Conservation (phyloP, 164 flowering plant species). For the Hamamelis virginiana region DNA sequence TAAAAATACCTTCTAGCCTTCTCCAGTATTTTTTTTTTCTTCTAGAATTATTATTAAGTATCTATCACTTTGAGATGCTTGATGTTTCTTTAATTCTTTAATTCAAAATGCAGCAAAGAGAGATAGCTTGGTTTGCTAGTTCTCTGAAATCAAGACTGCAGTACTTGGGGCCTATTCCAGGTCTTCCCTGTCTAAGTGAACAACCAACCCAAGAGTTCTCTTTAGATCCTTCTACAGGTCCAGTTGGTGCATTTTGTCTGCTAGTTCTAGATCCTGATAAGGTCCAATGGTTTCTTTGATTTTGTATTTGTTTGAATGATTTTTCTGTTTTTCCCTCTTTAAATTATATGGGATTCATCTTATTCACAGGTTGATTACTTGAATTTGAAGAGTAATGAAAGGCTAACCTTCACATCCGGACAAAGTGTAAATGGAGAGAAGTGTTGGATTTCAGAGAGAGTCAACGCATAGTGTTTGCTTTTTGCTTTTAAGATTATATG, state of each 20-base stretch:
- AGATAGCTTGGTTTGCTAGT: conserved; percentile 77
- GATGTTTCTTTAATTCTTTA: conserved; percentile 11
- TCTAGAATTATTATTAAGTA: too few species aligned
- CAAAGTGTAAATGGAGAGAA: conserved; percentile 36
- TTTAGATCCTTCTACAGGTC: conserved; percentile 28
- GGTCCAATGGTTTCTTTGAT: conserved; percentile 15
- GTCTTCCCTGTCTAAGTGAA: conserved; percentile 60
- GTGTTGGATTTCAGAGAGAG: conserved; percentile 55
- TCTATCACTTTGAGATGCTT: not conserved
- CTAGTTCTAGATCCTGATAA: conserved; percentile 39
- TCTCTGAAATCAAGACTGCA: conserved; percentile 71
- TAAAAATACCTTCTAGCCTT: too few species aligned
- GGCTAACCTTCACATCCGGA: conserved; percentile 39
- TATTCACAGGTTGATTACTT: conserved; percentile 83
- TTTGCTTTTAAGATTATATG: not conserved
- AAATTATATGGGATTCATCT: not conserved
- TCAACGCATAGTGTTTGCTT: conserved; percentile 43
- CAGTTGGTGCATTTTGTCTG: conserved; percentile 40
- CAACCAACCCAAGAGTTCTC: conserved; percentile 30
- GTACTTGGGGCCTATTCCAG: conserved; percentile 70
- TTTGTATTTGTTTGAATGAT: not conserved
- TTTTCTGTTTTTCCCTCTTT: not conserved
- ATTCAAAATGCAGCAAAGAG: conserved; percentile 61
- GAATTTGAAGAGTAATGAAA: conserved; percentile 75
- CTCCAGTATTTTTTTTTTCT: too few species aligned